These are phyloP conservation scores for Entomortierella beljakovae DNA, from an alignment of 192 early-diverging fungal genomes.

Conservation along the genomic window DNA sequence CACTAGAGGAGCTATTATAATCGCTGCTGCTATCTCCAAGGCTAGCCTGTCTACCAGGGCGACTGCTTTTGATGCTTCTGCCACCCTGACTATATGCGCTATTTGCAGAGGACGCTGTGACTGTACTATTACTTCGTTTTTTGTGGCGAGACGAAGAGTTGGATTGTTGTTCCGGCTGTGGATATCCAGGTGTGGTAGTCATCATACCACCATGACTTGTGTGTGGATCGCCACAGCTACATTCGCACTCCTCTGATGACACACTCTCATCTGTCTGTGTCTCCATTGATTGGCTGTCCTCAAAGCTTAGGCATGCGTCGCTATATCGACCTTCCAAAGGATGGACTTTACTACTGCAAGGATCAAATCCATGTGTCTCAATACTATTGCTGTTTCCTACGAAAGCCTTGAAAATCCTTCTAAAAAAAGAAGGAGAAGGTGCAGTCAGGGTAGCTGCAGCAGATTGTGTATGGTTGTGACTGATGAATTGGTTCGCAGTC, in stretches of 20 bases:
- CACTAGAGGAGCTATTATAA: not conserved
- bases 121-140: conserved; percentile 33
- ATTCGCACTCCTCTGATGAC: conserved; percentile 34
- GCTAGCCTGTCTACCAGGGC: conserved; percentile 9
- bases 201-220: not conserved
- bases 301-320: not conserved
- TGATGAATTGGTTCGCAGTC: not conserved
- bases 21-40: conserved; percentile 8
- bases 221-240: conserved; percentile 10
- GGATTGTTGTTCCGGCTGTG: conserved; percentile 1
- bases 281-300: not conserved
- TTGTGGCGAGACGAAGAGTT: conserved; percentile 7
- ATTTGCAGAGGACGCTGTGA: conserved; percentile 12
- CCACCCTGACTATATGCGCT: conserved; percentile 1
- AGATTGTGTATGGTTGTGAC: conserved; percentile 7
- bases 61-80: conserved; percentile 11
- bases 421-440: conserved; percentile 28
- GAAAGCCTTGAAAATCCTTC: conserved; percentile 30
- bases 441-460: conserved; percentile 8
- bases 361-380: not conserved
- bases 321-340: not conserved
- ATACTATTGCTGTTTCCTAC: conserved; percentile 3
- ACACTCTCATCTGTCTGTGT: conserved; percentile 24
- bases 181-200: not conserved
- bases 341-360: not conserved